Base-by-base conservation (phyloP, 2,329 filamentous ascomycete genomes). In the Botryotinia narcissicola region DNA sequence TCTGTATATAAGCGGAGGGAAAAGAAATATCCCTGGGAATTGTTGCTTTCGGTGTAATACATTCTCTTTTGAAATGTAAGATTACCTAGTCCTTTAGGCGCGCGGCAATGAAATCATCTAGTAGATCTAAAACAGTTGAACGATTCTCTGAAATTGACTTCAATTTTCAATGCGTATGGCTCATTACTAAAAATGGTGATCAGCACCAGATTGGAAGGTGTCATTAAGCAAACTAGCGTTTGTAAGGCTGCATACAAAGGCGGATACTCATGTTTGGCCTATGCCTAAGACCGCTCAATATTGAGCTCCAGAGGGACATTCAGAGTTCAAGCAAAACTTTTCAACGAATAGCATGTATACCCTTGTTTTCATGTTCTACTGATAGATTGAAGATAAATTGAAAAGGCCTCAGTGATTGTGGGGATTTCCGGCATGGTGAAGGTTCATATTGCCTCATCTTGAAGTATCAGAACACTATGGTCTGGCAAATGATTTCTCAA, bases 251-350 rank as follows among this genome's bases (percentile, higher is more conserved):
- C 5, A n/a, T 51, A 12, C 12, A 51, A n/a, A 51, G 25, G 25
- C 12, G 12, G 48, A 5, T 51, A 51, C 25, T n/a, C 12, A 4
- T n/a, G 25, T 51, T 51, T 14, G 25, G 4, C 25, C 14, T n/a
- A 7, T 51, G 10, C 48, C 48, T n/a, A n/a, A n/a, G 48, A 51
- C 48, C 25, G 48, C 48, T 51, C 14, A n/a, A 6, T 12, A 51
- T 51, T 14, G 48, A n/a, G 48, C 12, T n/a, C 12, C 48, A 51
- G 48, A 51, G 48, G n/a, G 25, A 14, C n/a, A 12, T 51, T 51
- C 25, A 25, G 48, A n/a, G 10, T 51, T n/a, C 6, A 14, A 51
- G 12, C 48, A n/a, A 14, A n/a, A n/a, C 0, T 0, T n/a, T n/a
- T 14, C 1, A 51, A 51, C 48, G 25, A n/a, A n/a, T 16, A 5